phyloP scores from a whole-genome alignment of 1,284 basidiomycete species.

The Sparassis latifolia region DNA sequence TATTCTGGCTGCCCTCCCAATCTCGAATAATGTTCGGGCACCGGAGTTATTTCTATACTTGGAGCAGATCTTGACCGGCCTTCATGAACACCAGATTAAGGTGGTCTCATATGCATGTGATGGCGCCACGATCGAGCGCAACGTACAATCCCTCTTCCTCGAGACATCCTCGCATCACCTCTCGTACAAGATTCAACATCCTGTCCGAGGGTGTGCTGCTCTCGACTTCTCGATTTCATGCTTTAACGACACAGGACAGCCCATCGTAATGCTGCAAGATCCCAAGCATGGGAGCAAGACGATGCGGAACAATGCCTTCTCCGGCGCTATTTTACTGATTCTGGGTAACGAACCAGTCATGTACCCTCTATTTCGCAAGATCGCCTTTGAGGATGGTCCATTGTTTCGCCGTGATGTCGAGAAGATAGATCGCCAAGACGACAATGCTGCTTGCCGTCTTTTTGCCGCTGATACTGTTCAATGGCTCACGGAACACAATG shows the following conservation, averaged over 20 bases:
- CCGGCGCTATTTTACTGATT: slow-evolving; percentile 18
- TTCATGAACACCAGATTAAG: not conserved
- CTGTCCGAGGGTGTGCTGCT: not conserved
- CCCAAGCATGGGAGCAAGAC: slow-evolving; percentile 28
- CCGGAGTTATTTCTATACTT: slow-evolving; percentile 5
- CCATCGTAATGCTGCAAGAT: slow-evolving; percentile 23
- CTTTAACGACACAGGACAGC: slow-evolving; percentile 5
- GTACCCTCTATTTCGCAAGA: slow-evolving; percentile 1
- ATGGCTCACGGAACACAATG: slow-evolving; percentile 2
- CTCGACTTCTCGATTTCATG: slow-evolving; percentile 8
- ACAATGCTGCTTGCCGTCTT: slow-evolving; percentile 30
- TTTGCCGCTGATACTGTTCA: slow-evolving; percentile 16
- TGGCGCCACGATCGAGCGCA: slow-evolving; percentile 18
- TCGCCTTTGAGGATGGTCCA: slow-evolving; percentile 7
- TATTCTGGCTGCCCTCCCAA: slow-evolving; percentile 22
- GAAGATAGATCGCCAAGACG: slow-evolving; percentile 34
- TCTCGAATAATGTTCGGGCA: slow-evolving; percentile 15
- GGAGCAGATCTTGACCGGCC: not conserved
- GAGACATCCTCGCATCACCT: not conserved
- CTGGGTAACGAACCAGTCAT: slow-evolving; percentile 15
- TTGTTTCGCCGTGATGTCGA: slow-evolving; percentile 31
- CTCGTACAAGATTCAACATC: slow-evolving; percentile 8
- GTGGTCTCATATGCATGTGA: slow-evolving; percentile 13
- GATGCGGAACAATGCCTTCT: slow-evolving; percentile 22
- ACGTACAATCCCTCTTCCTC: slow-evolving; percentile 10